Base-by-base conservation (phyloP, 768 basidiomycete species). In the Phaeotremella fagi region DNA sequence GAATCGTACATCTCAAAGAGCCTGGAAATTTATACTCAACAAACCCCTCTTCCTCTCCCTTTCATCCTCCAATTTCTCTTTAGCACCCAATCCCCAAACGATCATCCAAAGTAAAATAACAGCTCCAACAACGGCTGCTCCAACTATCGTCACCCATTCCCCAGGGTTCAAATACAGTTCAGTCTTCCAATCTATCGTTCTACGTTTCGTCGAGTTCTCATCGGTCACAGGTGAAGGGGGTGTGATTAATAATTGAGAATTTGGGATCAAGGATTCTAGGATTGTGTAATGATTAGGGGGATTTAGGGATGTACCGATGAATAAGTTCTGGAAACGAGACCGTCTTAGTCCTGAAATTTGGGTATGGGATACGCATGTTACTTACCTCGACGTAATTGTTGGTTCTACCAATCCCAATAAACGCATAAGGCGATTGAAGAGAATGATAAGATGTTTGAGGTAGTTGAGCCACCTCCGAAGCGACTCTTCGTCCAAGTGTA, bases 11-110 rank as follows among this genome's bases (percentile, higher is more conserved):
- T n/a, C n/a, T n/a, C n/a, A 95, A 64, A 97, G 77, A 12, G 94
- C 94, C 72, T 92, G 90, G 66, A 99, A 97, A 62, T 99, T 99
- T 74, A 99, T 94, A 66, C 90, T 86, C 75, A 95, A 90, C n/a
- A 91, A 85, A 26, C 84, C 83, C 62, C 86, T 80, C 64, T 89
- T 80, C 54, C 91, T 75, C 73, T 99, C 94, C 64, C 86, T 71
- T 75, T 99, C 94, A 71, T 98, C 94, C 70, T 97, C 92, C 53
- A 88, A 90, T 85, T 94, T 94, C 73, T 99, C 95, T 62, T 85
- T 90, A 64, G 90, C 68, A 78, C 94, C 90, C 68, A 99, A 71
- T 41, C 88, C 82, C 29, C 92, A 80, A 35, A 94, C 89, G 48
- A 94, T 87, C 7, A 83, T 76, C 0, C 86, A 90, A 38, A 99